A percentile compares a stretch with the other conserved stretches of the same genome.
These are phyloP conservation scores for Huntiella bhutanensis DNA, from an alignment of 2,329 filamentous ascomycete genomes.

Conservation along the genomic window DNA sequence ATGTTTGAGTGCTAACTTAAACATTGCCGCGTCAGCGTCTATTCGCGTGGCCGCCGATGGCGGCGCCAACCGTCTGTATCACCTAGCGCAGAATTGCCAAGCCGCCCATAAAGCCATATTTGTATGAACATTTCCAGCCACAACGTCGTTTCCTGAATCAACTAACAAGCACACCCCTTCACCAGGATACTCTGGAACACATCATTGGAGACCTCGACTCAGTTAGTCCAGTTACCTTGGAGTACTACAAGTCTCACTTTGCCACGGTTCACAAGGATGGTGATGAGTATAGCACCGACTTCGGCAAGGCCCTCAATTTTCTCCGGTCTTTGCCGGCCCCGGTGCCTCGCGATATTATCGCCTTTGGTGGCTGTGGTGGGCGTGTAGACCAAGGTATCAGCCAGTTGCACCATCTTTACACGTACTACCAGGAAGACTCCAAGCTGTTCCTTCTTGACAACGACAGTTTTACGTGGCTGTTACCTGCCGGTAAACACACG, in stretches of 20 bases:
- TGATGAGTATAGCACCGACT: conserved; percentile 85
- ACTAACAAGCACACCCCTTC: not conserved
- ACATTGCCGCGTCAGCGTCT: conserved; percentile 26
- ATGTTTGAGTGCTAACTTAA: not conserved
- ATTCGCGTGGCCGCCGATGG: conserved; percentile 73
- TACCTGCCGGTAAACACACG: conserved; percentile 43
- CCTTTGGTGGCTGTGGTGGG: conserved; percentile 70
- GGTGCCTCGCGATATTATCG: conserved; percentile 42
- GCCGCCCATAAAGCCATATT: conserved; percentile 3
- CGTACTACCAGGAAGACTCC: conserved; percentile 33
- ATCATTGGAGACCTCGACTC: conserved; percentile 92
- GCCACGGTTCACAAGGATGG: conserved; percentile 45
- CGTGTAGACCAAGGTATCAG: conserved; percentile 85
- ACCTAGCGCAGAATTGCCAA: conserved; percentile 16
- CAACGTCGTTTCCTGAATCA: not conserved
- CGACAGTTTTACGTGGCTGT: conserved; percentile 62
- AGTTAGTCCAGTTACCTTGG: conserved; percentile 38
- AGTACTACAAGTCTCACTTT: conserved; percentile 36
- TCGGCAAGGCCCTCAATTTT: conserved; percentile 59
- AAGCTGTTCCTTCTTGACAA: conserved; percentile 65
- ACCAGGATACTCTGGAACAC: conserved; percentile 39
- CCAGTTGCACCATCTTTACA: conserved; percentile 67
- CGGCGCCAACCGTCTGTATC: conserved; percentile 59
- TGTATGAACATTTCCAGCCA: not conserved
- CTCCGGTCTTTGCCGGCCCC: conserved; percentile 24